Base-by-base conservation (phyloP, 192 early-diverging fungal species). In the Lobosporangium transversale region DNA sequence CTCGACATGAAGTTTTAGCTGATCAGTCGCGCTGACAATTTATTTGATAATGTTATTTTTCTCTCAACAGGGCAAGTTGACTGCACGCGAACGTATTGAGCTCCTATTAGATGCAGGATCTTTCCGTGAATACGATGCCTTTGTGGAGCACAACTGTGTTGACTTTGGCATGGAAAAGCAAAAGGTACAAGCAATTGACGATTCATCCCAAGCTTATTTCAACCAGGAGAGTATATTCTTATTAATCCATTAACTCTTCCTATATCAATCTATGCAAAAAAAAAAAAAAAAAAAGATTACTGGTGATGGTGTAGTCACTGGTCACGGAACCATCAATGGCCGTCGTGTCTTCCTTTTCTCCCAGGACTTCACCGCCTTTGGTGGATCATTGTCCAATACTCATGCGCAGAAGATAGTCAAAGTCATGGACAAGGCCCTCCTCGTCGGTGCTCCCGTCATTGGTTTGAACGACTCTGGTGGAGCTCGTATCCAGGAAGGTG, bases 391-490 rank as follows among this genome's bases (percentile, higher is more conserved):
- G 61, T 94, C 93, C 27, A 88, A 89, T 57, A 93, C 88, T 29
- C 93, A 97, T 78, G 94, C 97, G 2, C 85, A 88, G 57, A 98
- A 98, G 81, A 92, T 98, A 47, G 92, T 93, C 83, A 97, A 95
- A 81, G 81, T 93, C 62, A 94, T 98, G 93, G 95, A 98, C 73
- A 89, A 93, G 68, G 97, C 97, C 15, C 76, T 98, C 70, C 71
- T 91, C 36, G 95, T 94, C 14, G 94, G 95, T 21, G 95, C 94
- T n/a, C 97, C 97, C 5, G 91, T 98, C 20, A 91, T 98, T 47
- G 97, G 97, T 1, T 79, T 98, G 24, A 95, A 98, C 68, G 97
- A 98, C 82, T 97, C 95, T 57, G 97, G 97, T 45, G 97, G 97
- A 66, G 97, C 97, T 20, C 89, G 97, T 70, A 98, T 98, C 62